Conservation (phyloP, 163 green algal genomes). For the Smithsoniella earleae region DNA sequence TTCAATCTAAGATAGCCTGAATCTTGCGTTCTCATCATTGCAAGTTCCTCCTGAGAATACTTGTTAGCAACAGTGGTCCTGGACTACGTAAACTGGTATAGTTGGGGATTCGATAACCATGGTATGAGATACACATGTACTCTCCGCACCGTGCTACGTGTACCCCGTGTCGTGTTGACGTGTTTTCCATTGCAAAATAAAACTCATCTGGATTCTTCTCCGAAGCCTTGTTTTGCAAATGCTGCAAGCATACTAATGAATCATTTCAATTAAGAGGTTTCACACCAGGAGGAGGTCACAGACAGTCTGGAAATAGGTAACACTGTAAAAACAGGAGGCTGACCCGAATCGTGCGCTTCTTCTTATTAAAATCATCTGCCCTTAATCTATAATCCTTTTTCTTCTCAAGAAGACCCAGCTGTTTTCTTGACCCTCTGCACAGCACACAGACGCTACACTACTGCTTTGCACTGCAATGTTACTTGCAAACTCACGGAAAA, state of each 20-base stretch:
- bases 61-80: constrained; percentile 69
- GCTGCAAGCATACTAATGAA: too few relatives aligned
- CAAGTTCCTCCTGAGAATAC: constrained; percentile 83
- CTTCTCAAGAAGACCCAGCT: constrained; percentile 91
- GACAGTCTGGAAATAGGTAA: constrained; percentile 28
- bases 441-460: not conserved
- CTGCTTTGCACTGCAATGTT: not conserved
- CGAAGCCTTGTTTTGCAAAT: constrained; percentile 78
- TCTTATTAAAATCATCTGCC: constrained; percentile 86
- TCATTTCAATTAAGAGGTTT: constrained; percentile 12
- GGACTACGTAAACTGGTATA: too few relatives aligned
- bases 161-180: constrained; percentile 68
- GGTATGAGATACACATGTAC: too few relatives aligned
- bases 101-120: too few relatives aligned
- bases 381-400: constrained; percentile 93
- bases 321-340: not conserved
- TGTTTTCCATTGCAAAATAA: constrained; percentile 94
- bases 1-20: constrained; percentile 74
- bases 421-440: constrained; percentile 59
- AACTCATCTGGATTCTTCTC: constrained; percentile 97
- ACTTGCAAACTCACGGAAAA: not conserved
- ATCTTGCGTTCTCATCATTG: constrained; percentile 91
- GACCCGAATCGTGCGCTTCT: constrained; percentile 79
- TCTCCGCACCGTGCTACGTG: too few relatives aligned
- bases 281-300: constrained; percentile 4